Evolutionary conservation across 2,329 filamentous ascomycete genomes (phyloP).

Genomic region (Pseudocercospora vitis): DNA sequence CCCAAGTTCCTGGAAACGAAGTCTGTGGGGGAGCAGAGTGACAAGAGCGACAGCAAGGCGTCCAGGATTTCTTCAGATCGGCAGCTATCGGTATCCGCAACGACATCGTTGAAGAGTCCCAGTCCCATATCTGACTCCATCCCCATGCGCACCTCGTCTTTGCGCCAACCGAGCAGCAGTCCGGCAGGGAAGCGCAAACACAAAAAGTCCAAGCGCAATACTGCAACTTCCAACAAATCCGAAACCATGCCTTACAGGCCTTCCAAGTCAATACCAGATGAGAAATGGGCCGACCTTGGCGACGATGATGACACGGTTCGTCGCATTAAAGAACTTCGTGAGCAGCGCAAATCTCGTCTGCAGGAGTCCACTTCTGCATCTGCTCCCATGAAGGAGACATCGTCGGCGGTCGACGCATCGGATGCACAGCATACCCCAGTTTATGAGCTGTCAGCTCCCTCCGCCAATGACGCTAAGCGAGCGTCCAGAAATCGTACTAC

Average conservation of each 20-base stretch:
- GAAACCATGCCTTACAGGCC: conserved; percentile 21
- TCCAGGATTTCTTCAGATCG: conserved; percentile 13
- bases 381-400: conserved; percentile 7
- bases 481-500: conserved; percentile 17
- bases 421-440: conserved; percentile 13
- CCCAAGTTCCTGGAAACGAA: conserved; percentile 13
- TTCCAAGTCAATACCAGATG: conserved; percentile 35
- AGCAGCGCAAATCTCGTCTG: conserved; percentile 57
- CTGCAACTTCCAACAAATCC: conserved; percentile 20
- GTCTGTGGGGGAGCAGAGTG: conserved; percentile 15
- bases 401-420: conserved; percentile 12
- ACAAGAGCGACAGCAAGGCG: conserved; percentile 11
- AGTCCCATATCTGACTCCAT: conserved; percentile 37
- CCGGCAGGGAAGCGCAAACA: conserved; percentile 31
- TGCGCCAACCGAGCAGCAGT: conserved; percentile 38
- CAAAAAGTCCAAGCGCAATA: conserved; percentile 29
- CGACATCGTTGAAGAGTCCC: conserved; percentile 24
- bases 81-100: conserved; percentile 15
- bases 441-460: conserved; percentile 18
- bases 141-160: conserved; percentile 38
- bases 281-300: conserved; percentile 38
- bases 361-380: conserved; percentile 37
- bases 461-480: conserved; percentile 22
- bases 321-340: conserved; percentile 58
- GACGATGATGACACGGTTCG: conserved; percentile 56